These are phyloP conservation scores for Chaetoceros muelleri DNA, from an alignment of 108 stramenopile genomes.

Conservation along the genomic window DNA sequence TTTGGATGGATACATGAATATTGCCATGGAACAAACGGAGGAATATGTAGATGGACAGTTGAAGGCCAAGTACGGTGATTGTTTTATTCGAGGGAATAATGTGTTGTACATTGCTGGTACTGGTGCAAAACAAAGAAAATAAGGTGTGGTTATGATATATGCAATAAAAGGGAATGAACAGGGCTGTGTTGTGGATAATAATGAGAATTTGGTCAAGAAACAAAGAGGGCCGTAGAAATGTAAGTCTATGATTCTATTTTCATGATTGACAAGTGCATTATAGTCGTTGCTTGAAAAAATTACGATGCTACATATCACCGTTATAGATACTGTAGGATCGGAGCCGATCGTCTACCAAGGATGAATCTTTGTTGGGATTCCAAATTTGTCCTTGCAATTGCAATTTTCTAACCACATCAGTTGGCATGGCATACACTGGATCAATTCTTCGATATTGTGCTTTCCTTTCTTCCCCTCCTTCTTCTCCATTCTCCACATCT, in stretches of 20 bases:
- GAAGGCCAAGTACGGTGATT: constrained; percentile 96
- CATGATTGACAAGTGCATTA: too few species aligned
- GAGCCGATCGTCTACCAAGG: constrained; percentile 27
- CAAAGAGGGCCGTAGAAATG: too few species aligned
- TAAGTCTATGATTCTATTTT: too few species aligned
- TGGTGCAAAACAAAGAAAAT: too few species aligned
- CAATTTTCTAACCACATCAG: constrained; percentile 50
- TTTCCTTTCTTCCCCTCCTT: constrained; percentile 4
- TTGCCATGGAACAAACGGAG: constrained; percentile 99
- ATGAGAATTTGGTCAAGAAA: background rate
- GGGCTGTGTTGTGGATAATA: too few species aligned
- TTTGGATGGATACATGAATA: constrained; percentile 99
- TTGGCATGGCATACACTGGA: constrained; percentile 81
- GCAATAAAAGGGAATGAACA: too few species aligned
- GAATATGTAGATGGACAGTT: constrained; percentile 97
- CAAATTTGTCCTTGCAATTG: constrained; percentile 53
- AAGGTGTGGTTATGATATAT: too few species aligned
- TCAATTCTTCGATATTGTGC: constrained; percentile 53
- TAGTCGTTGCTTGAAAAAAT: too few species aligned
- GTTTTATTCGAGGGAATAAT: constrained; percentile 99
- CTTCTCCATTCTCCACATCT: constrained; percentile 13
- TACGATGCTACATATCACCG: too few species aligned
- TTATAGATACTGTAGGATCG: too few species aligned
- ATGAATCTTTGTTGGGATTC: constrained; percentile 9
- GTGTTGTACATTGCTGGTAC: constrained; percentile 23